phyloP scores from a whole-genome alignment of 2,329 filamentous ascomycete genomes.

The Talaromyces sp. region DNA sequence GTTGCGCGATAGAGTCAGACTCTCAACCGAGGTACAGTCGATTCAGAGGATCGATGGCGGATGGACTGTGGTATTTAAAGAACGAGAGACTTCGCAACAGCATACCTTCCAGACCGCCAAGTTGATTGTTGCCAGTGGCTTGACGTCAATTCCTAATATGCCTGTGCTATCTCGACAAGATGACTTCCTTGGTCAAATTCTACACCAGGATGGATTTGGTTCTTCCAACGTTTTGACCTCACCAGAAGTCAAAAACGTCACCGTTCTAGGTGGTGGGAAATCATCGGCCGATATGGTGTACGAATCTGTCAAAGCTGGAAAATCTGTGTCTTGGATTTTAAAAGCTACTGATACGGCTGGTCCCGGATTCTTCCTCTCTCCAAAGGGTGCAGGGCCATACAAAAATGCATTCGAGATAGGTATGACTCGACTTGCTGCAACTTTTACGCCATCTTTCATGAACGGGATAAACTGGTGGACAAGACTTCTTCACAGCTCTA shows the following conservation, averaged over 20 bases:
- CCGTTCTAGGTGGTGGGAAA: conserved; percentile 15
- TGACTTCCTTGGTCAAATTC: conserved; percentile 7
- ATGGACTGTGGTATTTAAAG: conserved; percentile 15
- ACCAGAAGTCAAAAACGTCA: conserved; percentile 9
- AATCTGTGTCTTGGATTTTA: conserved; percentile 14
- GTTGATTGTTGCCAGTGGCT: conserved; percentile 15
- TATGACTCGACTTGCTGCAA: conserved; percentile 17
- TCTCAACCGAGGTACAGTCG: conserved; percentile 15
- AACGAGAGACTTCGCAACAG: conserved; percentile 3
- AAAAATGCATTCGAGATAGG: conserved; percentile 19
- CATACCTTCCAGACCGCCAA: conserved; percentile 12
- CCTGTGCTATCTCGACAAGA: conserved; percentile 14
- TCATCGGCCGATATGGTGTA: conserved; percentile 18
- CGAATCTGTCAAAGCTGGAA: conserved; percentile 15
- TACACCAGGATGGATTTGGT: conserved; percentile 17
- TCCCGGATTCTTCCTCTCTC: conserved; percentile 17
- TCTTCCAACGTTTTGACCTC: conserved; percentile 14
- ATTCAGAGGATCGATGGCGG: conserved; percentile 14
- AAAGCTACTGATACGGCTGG: conserved; percentile 15
- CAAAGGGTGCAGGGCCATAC: conserved; percentile 14
- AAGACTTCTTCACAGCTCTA: conserved; percentile 11
- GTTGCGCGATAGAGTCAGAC: conserved; percentile 16
- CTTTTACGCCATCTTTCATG: conserved; percentile 16
- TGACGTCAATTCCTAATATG: conserved; percentile 14
- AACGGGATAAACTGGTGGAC: conserved; percentile 17